A percentile compares a stretch with the other conserved stretches of the same genome.
These are phyloP conservation scores for Leptographium galeiforme DNA, from an alignment of 2,329 filamentous ascomycete genomes.

Conservation along the genomic window DNA sequence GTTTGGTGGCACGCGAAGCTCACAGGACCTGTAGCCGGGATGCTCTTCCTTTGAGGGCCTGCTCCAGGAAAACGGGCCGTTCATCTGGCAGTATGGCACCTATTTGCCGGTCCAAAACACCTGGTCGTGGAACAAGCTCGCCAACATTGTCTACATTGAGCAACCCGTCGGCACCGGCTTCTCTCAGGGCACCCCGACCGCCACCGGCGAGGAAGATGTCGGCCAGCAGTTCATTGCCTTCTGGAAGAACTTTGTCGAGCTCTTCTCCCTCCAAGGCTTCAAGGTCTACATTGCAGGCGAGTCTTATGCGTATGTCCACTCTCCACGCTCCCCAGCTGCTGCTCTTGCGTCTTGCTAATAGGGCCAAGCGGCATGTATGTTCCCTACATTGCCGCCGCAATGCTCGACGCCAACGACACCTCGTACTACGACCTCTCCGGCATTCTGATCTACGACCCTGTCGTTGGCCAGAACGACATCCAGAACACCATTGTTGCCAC, in stretches of 20 bases:
- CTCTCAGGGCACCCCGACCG: conserved; percentile 48
- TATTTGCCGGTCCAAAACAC: conserved; percentile 49
- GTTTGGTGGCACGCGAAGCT: background rate
- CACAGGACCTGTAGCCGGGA: conserved; percentile 26
- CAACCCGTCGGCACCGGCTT: conserved; percentile 58
- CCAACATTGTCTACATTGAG: conserved; percentile 66
- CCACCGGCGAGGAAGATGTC: conserved; percentile 52
- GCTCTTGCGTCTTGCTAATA: background rate
- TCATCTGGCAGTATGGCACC: conserved; percentile 59
- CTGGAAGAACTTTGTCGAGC: conserved; percentile 64
- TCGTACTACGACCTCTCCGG: conserved; percentile 55
- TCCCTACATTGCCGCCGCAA: conserved; percentile 59
- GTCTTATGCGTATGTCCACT: conserved; percentile 40
- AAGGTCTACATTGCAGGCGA: conserved; percentile 65
- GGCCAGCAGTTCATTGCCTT: conserved; percentile 64
- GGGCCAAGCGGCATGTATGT: conserved; percentile 41
- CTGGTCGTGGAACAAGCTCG: conserved; percentile 63
- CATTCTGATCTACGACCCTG: conserved; percentile 61
- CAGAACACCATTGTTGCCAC: conserved; percentile 35
- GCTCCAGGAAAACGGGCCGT: conserved; percentile 65
- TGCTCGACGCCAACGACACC: conserved; percentile 54
- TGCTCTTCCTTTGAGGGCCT: conserved; percentile 53
- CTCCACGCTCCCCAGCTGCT: background rate
- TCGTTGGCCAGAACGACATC: conserved; percentile 37
- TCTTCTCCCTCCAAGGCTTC: conserved; percentile 52